Conservation (phyloP, 306 rosid genomes). For the Cucumis cinereus region DNA sequence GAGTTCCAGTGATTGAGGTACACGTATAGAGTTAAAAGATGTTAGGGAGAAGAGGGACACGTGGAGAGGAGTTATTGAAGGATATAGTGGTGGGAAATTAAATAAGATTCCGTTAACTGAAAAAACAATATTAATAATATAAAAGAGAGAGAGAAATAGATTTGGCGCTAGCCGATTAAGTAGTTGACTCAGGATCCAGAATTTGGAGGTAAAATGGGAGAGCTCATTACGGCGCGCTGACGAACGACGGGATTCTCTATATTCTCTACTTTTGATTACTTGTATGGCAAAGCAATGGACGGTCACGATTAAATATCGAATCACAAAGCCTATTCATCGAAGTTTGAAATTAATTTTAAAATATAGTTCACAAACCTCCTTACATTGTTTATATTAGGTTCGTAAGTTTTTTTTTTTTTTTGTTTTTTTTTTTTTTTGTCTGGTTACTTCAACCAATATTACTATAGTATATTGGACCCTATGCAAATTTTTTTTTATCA, state of each 20-base stretch:
- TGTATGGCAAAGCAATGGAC: neutral
- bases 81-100: neutral
- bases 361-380: too few species aligned
- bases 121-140: neutral
- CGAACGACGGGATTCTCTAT: neutral
- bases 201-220: conserved; percentile 4
- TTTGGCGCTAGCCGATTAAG: neutral
- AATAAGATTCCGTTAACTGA: neutral
- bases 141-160: neutral
- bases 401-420: too few species aligned
- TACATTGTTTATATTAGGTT: too few species aligned
- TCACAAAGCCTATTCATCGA: neutral
- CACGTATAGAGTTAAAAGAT: neutral
- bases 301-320: neutral
- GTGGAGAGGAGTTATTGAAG: neutral
- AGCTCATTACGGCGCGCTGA: neutral
- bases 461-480: too few species aligned
- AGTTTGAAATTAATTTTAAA: too few species aligned
- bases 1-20: neutral
- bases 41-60: neutral
- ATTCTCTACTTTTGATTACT: neutral
- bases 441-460: too few species aligned
- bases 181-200: neutral
- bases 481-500: too few species aligned
- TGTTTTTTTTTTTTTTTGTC: too few species aligned